Conservation (phyloP, 805 yeast genomes). For the Priceomyces fermenticarens region DNA sequence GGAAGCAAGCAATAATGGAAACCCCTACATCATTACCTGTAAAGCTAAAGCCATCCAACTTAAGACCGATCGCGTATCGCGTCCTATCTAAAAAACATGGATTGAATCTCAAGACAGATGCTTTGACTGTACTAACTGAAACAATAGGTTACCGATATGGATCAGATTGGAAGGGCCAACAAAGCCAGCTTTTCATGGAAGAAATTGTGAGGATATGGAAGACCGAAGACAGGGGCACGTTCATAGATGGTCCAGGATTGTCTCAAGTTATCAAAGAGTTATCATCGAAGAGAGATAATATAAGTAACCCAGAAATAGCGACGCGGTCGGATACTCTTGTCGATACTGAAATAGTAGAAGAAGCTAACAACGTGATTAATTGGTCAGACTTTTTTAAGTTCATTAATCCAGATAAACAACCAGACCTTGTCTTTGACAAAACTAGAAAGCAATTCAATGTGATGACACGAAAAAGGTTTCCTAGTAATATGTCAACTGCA, state of each 20-base stretch:
- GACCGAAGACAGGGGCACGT: conserved; percentile 81
- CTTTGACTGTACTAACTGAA: conserved; percentile 69
- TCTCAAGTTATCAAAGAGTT: conserved; percentile 60
- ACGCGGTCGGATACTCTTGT: conserved; percentile 21
- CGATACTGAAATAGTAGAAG: conserved; percentile 9
- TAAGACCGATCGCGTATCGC: conserved; percentile 90
- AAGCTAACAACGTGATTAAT: conserved; percentile 34
- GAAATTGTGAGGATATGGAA: conserved; percentile 82
- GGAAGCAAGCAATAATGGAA: conserved; percentile 11
- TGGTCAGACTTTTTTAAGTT: conserved; percentile 75
- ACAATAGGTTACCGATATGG: conserved; percentile 77
- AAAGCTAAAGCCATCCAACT: conserved; percentile 70
- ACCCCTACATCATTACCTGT: conserved; percentile 54
- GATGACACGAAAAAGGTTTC: conserved; percentile 8
- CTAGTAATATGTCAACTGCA: conserved; percentile 16
- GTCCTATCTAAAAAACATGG: conserved; percentile 91
- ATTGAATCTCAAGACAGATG: conserved; percentile 82
- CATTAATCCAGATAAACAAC: conserved; percentile 63
- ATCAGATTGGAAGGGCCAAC: conserved; percentile 75
- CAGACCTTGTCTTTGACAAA: conserved; percentile 59
- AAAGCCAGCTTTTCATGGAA: conserved; percentile 65
- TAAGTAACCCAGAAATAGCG: conserved; percentile 10
- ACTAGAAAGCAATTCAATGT: conserved; percentile 59
- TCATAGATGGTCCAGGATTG: conserved; percentile 75
- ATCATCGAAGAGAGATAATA: conserved; percentile 5